Evolutionary conservation across 2,329 filamentous ascomycete genomes (phyloP).

Genomic region (Pezicula neosporulosa): DNA sequence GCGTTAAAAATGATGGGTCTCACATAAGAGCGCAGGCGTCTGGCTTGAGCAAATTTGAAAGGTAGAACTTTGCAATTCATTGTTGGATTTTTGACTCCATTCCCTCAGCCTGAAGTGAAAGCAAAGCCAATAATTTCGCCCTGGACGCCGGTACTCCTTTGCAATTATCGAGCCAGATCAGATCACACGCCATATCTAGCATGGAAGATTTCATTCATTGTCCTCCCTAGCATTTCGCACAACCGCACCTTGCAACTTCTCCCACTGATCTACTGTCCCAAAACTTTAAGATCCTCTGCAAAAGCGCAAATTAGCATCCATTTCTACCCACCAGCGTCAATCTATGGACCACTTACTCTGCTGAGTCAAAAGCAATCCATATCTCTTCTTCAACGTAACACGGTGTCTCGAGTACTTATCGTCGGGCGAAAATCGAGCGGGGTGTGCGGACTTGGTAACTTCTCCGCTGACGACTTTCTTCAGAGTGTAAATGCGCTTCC

Average conservation of each 20-base stretch:
- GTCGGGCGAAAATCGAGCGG: conserved; percentile 93
- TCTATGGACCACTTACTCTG: conserved; percentile 45
- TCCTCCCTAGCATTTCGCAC: not conserved
- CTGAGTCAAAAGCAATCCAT: conserved; percentile 83
- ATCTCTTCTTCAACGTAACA: conserved; percentile 92
- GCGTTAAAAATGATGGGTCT: conserved; percentile 11
- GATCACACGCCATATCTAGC: not conserved
- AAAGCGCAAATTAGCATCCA: conserved; percentile 10
- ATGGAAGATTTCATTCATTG: not conserved
- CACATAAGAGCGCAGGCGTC: conserved; percentile 6
- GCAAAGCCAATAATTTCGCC: conserved; percentile 7
- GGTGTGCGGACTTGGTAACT: conserved; percentile 94
- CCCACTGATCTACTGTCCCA: conserved; percentile 32
- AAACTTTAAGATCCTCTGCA: conserved; percentile 38
- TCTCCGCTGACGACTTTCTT: conserved; percentile 83
- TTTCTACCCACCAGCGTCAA: not conserved
- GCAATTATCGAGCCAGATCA: conserved; percentile 2
- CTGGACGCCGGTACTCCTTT: conserved; percentile 19
- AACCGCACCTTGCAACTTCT: not conserved
- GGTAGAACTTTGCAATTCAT: not conserved
- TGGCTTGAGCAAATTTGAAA: not conserved
- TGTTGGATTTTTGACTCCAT: conserved; percentile 11
- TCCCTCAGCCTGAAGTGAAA: not conserved
- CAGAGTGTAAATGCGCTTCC: conserved; percentile 91
- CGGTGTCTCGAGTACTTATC: conserved; percentile 98